Conservation (phyloP, 2,329 filamentous ascomycete genomes). For the Neonectria ditissima region DNA sequence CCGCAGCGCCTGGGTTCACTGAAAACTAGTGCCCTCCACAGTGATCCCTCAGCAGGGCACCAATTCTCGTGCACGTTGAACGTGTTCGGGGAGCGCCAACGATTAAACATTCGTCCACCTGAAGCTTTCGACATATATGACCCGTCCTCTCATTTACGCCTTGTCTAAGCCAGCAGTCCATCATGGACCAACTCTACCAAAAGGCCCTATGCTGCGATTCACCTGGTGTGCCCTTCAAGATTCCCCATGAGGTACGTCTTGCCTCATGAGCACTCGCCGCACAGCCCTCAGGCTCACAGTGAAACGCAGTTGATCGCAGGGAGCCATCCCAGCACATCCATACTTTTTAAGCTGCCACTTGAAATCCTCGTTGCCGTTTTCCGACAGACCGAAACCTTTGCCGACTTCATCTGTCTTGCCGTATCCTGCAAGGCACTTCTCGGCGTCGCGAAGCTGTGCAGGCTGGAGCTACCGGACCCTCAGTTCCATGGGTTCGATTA, state of each 20-base stretch:
- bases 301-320: conserved; percentile 14
- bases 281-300: conserved; percentile 13
- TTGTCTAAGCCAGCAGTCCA: neutral
- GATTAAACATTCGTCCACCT: neutral
- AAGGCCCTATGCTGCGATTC: neutral
- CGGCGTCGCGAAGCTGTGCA: conserved; percentile 28
- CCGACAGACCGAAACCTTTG: conserved; percentile 15
- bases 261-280: conserved; percentile 3
- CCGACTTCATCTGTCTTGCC: conserved; percentile 35
- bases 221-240: conserved; percentile 20
- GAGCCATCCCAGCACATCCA: conserved; percentile 3
- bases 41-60: neutral
- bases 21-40: neutral
- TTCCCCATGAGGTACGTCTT: conserved; percentile 27
- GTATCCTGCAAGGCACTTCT: conserved; percentile 41
- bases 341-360: conserved; percentile 39
- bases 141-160: neutral
- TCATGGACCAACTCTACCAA: neutral
- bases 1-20: neutral
- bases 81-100: neutral
- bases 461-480: conserved; percentile 34
- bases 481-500: conserved; percentile 24
- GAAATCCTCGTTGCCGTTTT: conserved; percentile 45
- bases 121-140: neutral
- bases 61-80: no score